Evolutionary conservation across 345 rosid species (phyloP), one percentile per base, ranked within the genome.

Genomic region (Dipteronia sinensis): DNA sequence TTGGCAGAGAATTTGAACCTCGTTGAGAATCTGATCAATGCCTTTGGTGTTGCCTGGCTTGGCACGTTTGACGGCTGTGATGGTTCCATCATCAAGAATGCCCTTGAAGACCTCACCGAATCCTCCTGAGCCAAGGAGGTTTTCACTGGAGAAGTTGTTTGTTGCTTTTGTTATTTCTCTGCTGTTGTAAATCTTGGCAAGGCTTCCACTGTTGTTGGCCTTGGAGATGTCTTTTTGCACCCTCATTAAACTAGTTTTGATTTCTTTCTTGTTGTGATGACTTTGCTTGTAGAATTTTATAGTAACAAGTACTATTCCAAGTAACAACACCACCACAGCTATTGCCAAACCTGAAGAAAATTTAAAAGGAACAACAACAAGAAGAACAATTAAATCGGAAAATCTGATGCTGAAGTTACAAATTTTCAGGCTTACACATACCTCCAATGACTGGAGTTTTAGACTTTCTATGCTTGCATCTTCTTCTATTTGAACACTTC

Each of bases 1-100:
- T 72, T 88, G 88, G 78, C 87, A 86, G 19, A 86, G 84, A 71
- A 88, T 86, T 58, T 87, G 31, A 12, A 88, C 89, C 83, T 88
- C 89, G 17, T 86, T 86, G 42, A 88, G 82, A 23, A 88, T 78
- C 67, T 88, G 91, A 65, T 84, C 88, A 8, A 82, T 72, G 10
- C 88, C 84, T 62, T 86, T 88, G 44, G 85, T 63, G 82, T 74
- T 86, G 16, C 91, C 89, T 20, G 85, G 73, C 76, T 88, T 86
- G 17, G 89, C 87, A 68, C 89, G 78, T 65, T 88, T 88, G 79
- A 88, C 81, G 53, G 91, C 91, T 1, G 82, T 83, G 10, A 65
- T 58, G 25, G 85, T 82, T 53, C 88, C 88, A 53, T 88, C 91
- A 10, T 83, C 82, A 6, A 86, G 78, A 67, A 71, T 42, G 75